These are phyloP conservation scores for Pseudogymnoascus sp. DNA, from an alignment of 2,329 filamentous ascomycete genomes.

Conservation along the genomic window DNA sequence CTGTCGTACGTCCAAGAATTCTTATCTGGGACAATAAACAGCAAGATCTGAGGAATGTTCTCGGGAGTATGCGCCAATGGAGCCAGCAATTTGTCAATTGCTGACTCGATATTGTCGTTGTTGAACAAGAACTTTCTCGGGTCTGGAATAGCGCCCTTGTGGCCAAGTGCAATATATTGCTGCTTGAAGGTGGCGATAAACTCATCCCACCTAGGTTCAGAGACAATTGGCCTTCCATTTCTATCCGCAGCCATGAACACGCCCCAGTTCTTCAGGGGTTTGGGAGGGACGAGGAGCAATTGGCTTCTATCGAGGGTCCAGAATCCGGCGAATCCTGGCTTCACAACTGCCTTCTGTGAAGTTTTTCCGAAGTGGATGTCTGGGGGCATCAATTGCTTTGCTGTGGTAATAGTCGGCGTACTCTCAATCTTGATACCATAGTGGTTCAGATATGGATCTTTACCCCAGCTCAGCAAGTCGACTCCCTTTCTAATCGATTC, in stretches of 20 bases:
- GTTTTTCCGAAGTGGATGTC: conserved; percentile 3
- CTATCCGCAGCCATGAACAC: conserved; percentile 4
- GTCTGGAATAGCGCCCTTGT: conserved; percentile 33
- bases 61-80: not conserved
- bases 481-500: conserved; percentile 61
- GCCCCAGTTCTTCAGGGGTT: conserved; percentile 2
- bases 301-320: conserved; percentile 3
- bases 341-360: not conserved
- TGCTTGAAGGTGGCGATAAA: conserved; percentile 55
- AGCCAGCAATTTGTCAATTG: not conserved
- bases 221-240: not conserved
- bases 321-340: not conserved
- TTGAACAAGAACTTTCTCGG: not conserved
- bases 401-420: conserved; percentile 23
- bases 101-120: conserved; percentile 6
- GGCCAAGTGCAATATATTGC: conserved; percentile 54
- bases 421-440: conserved; percentile 66
- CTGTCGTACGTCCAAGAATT: conserved; percentile 68
- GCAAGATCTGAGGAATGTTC: conserved; percentile 58
- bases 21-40: conserved; percentile 68
- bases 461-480: conserved; percentile 54
- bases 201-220: conserved; percentile 18
- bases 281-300: not conserved
- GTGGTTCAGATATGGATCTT: conserved; percentile 60
- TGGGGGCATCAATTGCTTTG: not conserved